These are phyloP conservation scores for Myxozyma mucilagina DNA, from an alignment of 805 yeast species.

Conservation along the genomic window DNA sequence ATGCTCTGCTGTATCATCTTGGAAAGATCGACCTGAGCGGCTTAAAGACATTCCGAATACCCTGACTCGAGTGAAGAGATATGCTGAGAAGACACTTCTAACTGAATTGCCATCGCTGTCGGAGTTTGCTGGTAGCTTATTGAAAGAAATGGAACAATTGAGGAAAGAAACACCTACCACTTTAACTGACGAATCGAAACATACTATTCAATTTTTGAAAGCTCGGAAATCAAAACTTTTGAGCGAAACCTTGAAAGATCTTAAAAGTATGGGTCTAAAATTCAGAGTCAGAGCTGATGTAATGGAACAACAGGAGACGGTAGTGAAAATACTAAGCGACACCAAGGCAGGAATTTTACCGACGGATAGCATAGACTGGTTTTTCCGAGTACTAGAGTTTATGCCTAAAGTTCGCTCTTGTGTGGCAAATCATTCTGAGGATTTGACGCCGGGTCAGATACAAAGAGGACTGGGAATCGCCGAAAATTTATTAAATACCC, in stretches of 20 bases:
- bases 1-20: not conserved
- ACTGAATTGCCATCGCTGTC: constrained; percentile 52
- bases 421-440: constrained; percentile 61
- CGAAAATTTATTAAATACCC: constrained; percentile 65
- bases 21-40: constrained; percentile 52
- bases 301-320: constrained; percentile 60
- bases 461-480: constrained; percentile 73
- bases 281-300: constrained; percentile 65
- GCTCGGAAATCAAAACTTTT: constrained; percentile 78
- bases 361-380: constrained; percentile 52
- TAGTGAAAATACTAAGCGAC: constrained; percentile 61
- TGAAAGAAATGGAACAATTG: constrained; percentile 60
- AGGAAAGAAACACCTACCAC: constrained; percentile 75
- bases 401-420: constrained; percentile 75
- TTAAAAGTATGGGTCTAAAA: constrained; percentile 75
- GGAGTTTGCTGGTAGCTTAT: constrained; percentile 56
- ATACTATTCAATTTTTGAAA: constrained; percentile 65
- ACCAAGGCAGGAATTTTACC: constrained; percentile 44
- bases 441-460: constrained; percentile 71
- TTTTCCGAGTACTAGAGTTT: constrained; percentile 71
- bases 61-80: constrained; percentile 56
- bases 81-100: constrained; percentile 41
- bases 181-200: constrained; percentile 72
- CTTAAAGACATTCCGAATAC: constrained; percentile 55
- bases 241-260: constrained; percentile 72